Evolutionary conservation across 257 asterid species (phyloP).

Genomic region (Solanum paucissectum): DNA sequence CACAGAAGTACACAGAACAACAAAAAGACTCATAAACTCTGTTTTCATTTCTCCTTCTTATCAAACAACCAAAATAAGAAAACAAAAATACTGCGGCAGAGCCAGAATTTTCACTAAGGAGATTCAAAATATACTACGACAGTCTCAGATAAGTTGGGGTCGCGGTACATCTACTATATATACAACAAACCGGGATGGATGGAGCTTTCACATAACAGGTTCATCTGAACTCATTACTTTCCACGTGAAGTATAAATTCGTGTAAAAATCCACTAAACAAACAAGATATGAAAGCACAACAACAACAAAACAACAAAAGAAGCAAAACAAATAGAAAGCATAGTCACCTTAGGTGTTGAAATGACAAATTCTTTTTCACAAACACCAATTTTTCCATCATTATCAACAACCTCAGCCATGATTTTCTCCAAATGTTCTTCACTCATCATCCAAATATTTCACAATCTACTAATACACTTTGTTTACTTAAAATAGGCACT

Average conservation of each 20-base stretch:
- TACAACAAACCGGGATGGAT: background rate
- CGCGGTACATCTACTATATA: background rate
- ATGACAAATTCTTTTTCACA: conserved; percentile 18
- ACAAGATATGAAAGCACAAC: background rate
- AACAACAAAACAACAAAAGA: background rate
- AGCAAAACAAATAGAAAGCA: background rate
- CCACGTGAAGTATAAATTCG: background rate
- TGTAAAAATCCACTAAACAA: background rate
- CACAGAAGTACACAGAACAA: background rate
- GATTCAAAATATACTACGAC: background rate
- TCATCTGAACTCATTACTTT: background rate
- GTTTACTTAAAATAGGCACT: background rate
- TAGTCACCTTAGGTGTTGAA: conserved; percentile 16
- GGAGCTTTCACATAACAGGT: background rate
- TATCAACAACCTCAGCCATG: background rate
- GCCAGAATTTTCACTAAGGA: background rate
- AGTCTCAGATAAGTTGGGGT: background rate
- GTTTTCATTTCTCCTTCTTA: background rate
- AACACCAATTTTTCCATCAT: background rate
- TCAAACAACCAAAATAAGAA: background rate
- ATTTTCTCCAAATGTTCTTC: background rate
- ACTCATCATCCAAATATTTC: background rate
- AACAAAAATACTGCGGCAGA: background rate
- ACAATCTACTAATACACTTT: background rate
- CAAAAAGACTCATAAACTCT: background rate